phyloP scores from a whole-genome alignment of 106 monocot species.

The Platanthera zijinensis region DNA sequence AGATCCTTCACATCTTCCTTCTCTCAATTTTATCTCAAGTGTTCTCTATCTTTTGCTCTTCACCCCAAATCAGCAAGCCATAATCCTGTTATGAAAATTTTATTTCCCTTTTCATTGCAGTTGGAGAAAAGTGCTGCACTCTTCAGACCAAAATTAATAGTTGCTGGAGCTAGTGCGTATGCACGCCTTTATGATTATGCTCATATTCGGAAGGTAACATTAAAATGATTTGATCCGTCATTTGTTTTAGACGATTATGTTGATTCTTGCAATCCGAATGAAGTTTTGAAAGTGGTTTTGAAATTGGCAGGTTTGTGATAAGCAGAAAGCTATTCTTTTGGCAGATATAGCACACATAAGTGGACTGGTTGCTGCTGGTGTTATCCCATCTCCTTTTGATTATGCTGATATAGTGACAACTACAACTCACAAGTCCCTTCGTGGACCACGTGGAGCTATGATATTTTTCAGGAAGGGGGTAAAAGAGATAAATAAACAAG shows the following conservation, averaged over 20 bases:
- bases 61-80: background rate
- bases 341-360: constrained; percentile 99
- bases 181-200: constrained; percentile 96
- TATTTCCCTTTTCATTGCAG: constrained; percentile 25
- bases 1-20: background rate
- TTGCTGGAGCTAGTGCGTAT: constrained; percentile 99
- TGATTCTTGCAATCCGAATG: background rate
- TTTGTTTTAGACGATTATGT: background rate
- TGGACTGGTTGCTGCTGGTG: constrained; percentile 95
- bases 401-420: constrained; percentile 97
- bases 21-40: background rate
- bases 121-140: constrained; percentile 87
- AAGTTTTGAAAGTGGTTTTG: background rate
- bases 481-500: constrained; percentile 90
- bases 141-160: constrained; percentile 91
- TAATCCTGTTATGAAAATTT: background rate
- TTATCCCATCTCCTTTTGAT: constrained; percentile 95
- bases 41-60: background rate
- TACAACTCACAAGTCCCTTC: constrained; percentile 97
- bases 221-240: background rate
- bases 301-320: constrained; percentile 73
- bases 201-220: constrained; percentile 67
- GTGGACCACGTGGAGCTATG: constrained; percentile 99
- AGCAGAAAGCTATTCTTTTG: constrained; percentile 91
- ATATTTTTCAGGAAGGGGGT: constrained; percentile 93